Conservation (phyloP, 768 basidiomycete species). For the Infundibulicybe gibba region DNA sequence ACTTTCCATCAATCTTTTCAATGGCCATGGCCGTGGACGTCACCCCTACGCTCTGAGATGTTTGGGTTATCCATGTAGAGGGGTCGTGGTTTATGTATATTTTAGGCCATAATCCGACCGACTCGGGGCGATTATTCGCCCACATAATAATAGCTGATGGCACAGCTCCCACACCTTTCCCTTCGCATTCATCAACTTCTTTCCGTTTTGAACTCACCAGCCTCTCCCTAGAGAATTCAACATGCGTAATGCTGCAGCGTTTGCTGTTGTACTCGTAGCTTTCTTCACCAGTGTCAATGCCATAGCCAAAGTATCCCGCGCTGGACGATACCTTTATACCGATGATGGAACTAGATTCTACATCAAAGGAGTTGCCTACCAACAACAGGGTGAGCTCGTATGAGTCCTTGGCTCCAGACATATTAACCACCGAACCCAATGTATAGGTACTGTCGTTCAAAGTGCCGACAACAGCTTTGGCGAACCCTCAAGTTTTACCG, state of each 20-base stretch:
- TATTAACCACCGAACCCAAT: slow-evolving; percentile 7
- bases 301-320: slow-evolving; percentile 62
- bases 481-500: slow-evolving; percentile 73
- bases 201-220: slow-evolving; percentile 5
- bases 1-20: too few species aligned
- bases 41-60: too few species aligned
- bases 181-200: slow-evolving; percentile 2
- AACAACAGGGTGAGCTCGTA: slow-evolving; percentile 59
- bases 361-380: slow-evolving; percentile 87
- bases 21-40: too few species aligned
- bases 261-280: slow-evolving; percentile 34
- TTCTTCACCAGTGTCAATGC: slow-evolving; percentile 56
- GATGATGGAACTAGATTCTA: slow-evolving; percentile 76
- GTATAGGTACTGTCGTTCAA: slow-evolving; percentile 35
- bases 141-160: not conserved
- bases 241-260: slow-evolving; percentile 23
- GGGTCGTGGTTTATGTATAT: too few species aligned
- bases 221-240: not conserved
- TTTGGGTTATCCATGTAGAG: too few species aligned
- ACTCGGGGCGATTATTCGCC: not conserved
- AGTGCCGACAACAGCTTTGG: slow-evolving; percentile 58
- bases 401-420: not conserved
- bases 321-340: slow-evolving; percentile 80
- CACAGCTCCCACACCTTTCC: too few species aligned
- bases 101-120: too few species aligned